phyloP scores from a whole-genome alignment of 331 rosid species.

The Telfairia occidentalis region DNA sequence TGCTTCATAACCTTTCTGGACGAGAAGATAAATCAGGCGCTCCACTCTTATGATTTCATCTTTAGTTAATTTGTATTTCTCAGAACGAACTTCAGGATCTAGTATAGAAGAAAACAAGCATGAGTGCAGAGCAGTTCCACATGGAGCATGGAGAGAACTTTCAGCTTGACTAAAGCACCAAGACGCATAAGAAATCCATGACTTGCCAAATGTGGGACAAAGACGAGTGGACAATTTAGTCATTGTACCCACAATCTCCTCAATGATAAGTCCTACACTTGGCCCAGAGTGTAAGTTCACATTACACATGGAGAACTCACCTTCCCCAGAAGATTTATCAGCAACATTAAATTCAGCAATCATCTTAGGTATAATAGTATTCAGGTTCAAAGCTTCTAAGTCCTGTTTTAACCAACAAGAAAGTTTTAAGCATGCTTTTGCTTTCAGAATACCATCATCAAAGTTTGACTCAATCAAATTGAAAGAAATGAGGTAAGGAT shows the following conservation, averaged over 20 bases:
- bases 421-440: constrained; percentile 86
- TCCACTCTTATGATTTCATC: constrained; percentile 51
- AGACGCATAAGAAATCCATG: constrained; percentile 92
- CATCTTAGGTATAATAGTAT: constrained; percentile 45
- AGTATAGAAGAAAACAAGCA: constrained; percentile 59
- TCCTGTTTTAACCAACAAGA: constrained; percentile 63
- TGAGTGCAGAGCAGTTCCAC: constrained; percentile 37
- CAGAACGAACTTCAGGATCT: constrained; percentile 47
- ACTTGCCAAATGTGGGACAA: constrained; percentile 84
- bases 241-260: constrained; percentile 74
- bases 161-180: constrained; percentile 90
- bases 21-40: constrained; percentile 36
- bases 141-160: constrained; percentile 41
- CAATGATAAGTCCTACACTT: constrained; percentile 35
- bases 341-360: constrained; percentile 38
- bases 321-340: constrained; percentile 28
- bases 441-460: constrained; percentile 59
- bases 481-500: constrained; percentile 50
- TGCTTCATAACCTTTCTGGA: constrained; percentile 34
- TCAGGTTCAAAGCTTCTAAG: constrained; percentile 41
- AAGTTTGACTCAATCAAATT: constrained; percentile 28
- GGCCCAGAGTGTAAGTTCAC: constrained; percentile 23
- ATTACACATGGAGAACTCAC: constrained; percentile 18
- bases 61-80: constrained; percentile 63
- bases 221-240: constrained; percentile 62